Conservation (phyloP, 768 basidiomycete genomes). For the Leccinum subgranulosum region DNA sequence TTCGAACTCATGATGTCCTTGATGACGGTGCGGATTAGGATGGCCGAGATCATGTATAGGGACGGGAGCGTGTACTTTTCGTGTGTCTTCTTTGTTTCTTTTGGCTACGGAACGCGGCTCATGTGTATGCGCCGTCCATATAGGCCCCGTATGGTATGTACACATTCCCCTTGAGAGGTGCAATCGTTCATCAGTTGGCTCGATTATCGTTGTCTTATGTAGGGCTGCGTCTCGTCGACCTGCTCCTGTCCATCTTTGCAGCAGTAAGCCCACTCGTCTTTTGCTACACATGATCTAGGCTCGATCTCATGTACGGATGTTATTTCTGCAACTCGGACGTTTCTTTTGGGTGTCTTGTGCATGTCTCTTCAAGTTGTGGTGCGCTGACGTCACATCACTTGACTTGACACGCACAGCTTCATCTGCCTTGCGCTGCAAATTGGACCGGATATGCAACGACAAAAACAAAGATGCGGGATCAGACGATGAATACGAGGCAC, state of each 20-base stretch:
- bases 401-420: constrained; percentile 23
- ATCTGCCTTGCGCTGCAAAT: constrained; percentile 34
- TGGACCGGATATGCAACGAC: background rate
- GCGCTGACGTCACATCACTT: too few relatives aligned
- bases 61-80: constrained; percentile 24
- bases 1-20: constrained; percentile 10
- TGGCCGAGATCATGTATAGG: constrained; percentile 27
- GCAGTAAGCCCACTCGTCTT: too few relatives aligned
- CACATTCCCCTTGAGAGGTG: background rate
- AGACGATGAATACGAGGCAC: too few relatives aligned
- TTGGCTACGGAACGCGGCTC: background rate
- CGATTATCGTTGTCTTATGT: background rate
- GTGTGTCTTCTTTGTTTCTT: too few relatives aligned
- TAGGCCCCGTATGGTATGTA: constrained; percentile 17
- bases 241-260: constrained; percentile 17
- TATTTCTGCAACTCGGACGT: too few relatives aligned
- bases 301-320: too few relatives aligned
- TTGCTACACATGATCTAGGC: too few relatives aligned
- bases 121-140: background rate
- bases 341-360: too few relatives aligned
- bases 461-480: too few relatives aligned
- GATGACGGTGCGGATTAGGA: constrained; percentile 25
- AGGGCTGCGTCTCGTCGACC: constrained; percentile 19
- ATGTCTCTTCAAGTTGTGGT: background rate
- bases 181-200: background rate